phyloP scores from a whole-genome alignment of 2,329 filamentous ascomycete species.

The Chrysosporium keratinophilum region DNA sequence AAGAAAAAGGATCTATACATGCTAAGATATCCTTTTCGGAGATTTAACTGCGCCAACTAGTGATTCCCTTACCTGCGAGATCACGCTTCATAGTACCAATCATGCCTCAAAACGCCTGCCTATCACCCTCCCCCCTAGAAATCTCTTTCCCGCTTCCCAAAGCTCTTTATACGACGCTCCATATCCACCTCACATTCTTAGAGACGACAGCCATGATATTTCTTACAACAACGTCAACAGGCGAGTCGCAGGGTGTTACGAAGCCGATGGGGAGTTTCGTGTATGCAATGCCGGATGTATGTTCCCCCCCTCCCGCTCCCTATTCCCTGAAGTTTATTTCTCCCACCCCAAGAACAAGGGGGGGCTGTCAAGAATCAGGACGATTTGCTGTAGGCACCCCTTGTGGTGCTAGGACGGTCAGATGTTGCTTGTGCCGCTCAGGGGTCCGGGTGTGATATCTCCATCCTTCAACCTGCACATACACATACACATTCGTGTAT shows the following conservation, averaged over 20 bases:
- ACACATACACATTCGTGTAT: no score
- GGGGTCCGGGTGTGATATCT: no score
- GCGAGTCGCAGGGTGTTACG: conserved; percentile 28
- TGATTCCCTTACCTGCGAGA: no score
- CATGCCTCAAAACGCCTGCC: conserved; percentile 13
- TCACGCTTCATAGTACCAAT: not conserved
- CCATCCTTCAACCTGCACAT: no score
- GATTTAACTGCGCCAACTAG: not conserved
- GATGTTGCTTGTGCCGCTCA: no score
- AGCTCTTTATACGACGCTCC: conserved; percentile 47
- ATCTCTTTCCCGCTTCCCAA: conserved; percentile 49
- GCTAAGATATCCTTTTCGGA: not conserved
- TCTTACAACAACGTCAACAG: conserved; percentile 45
- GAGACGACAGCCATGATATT: conserved; percentile 46
- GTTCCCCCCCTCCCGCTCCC: conserved; percentile 18
- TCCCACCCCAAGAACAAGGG: no score
- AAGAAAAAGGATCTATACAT: no score
- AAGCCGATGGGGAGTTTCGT: conserved; percentile 76
- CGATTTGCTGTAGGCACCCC: no score
- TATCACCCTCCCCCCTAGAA: conserved; percentile 36
- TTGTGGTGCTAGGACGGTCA: not conserved
- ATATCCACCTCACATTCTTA: conserved; percentile 49
- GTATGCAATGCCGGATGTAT: conserved; percentile 83
- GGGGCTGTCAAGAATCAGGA: no score
- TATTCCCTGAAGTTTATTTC: not conserved